These are phyloP conservation scores for Ophiocordyceps camponoti-rufipedis DNA, from an alignment of 2,329 filamentous ascomycete genomes.

Conservation along the genomic window DNA sequence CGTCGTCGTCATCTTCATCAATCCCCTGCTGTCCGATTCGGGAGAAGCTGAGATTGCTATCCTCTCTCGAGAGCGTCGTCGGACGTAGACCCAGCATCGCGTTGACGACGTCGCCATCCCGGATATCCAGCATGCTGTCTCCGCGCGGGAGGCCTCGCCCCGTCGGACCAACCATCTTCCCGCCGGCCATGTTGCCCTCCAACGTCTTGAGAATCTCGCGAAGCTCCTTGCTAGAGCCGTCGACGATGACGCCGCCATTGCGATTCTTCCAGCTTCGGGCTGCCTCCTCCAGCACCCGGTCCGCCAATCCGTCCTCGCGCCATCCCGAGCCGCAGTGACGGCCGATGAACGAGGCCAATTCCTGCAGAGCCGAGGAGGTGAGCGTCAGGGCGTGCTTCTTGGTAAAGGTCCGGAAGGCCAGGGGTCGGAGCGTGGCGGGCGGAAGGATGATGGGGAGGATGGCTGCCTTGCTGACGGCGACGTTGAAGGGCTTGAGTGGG, in stretches of 20 bases:
- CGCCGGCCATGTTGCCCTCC: slow-evolving; percentile 80
- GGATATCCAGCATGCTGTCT: slow-evolving; percentile 44
- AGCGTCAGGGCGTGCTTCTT: slow-evolving; percentile 94
- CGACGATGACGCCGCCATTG: slow-evolving; percentile 79
- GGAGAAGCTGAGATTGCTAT: slow-evolving; percentile 48
- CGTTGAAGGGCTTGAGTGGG: slow-evolving; percentile 48
- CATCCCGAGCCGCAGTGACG: slow-evolving; percentile 90
- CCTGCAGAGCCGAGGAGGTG: slow-evolving; percentile 68
- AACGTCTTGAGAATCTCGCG: slow-evolving; percentile 69
- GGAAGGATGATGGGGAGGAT: slow-evolving; percentile 83
- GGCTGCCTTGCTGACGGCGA: slow-evolving; percentile 34
- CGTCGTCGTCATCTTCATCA: slow-evolving; percentile 36
- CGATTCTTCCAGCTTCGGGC: slow-evolving; percentile 83
- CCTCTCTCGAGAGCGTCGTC: slow-evolving; percentile 30
- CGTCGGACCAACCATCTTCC: slow-evolving; percentile 37
- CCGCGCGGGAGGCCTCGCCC: slow-evolving; percentile 30
- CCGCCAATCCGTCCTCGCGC: slow-evolving; percentile 86
- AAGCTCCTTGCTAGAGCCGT: slow-evolving; percentile 58
- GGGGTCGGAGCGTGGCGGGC: slow-evolving; percentile 65
- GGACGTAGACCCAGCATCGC: slow-evolving; percentile 36
- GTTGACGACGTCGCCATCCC: slow-evolving; percentile 31
- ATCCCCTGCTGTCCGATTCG: slow-evolving; percentile 24
- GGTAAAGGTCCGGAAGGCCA: slow-evolving; percentile 90
- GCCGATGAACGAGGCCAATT: slow-evolving; percentile 77
- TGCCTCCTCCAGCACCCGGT: slow-evolving; percentile 80